Percentiles rank a stretch among this genome's conserved stretches.
Evolutionary conservation across 768 basidiomycete species (phyloP).

Genomic region (Xerocomus spinulosus): DNA sequence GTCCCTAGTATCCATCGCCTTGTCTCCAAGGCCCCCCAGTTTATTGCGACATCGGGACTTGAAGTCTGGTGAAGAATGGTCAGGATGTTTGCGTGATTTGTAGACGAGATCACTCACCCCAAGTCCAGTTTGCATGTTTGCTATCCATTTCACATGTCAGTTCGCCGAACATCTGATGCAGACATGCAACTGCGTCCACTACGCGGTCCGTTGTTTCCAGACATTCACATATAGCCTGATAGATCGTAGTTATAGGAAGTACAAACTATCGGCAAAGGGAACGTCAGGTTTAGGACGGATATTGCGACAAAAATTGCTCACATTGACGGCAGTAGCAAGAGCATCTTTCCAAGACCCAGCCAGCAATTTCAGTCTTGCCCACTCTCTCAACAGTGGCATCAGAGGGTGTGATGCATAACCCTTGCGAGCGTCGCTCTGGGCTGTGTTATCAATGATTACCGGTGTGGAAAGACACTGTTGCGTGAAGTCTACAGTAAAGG

Average conservation of each 20-base stretch:
- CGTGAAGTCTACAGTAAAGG: neutral
- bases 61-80: neutral
- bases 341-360: slow-evolving; percentile 5
- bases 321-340: neutral
- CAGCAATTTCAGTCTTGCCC: slow-evolving; percentile 1
- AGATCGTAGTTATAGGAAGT: neutral
- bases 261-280: neutral
- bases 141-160: neutral
- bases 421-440: neutral
- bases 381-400: neutral
- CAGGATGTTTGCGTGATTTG: neutral
- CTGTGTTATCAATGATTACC: too few relatives aligned
- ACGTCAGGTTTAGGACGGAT: too few relatives aligned
- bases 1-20: neutral
- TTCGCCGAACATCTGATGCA: neutral
- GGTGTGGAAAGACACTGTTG: neutral
- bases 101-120: neutral
- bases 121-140: neutral
- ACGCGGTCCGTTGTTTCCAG: neutral
- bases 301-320: neutral
- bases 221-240: neutral
- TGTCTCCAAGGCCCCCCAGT: neutral
- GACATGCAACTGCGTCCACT: neutral
- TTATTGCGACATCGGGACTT: neutral
- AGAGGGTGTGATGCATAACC: neutral